phyloP scores from a whole-genome alignment of 2,329 filamentous ascomycete species.

The Colletotrichum agaves region DNA sequence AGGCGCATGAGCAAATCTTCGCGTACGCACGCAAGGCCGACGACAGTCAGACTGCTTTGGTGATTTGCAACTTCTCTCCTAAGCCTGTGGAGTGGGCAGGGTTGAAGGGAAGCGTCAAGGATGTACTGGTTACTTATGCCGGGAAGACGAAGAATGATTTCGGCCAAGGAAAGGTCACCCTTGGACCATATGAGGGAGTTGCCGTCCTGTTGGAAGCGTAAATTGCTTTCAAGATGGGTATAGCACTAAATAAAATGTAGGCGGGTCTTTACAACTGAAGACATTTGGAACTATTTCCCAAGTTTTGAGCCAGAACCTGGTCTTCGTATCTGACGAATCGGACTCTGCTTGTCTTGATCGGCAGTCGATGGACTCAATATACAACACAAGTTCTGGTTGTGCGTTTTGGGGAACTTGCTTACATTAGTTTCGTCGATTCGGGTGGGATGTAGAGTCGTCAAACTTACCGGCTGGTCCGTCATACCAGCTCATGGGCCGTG shows the following conservation, averaged over 20 bases:
- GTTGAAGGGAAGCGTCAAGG: constrained; percentile 42
- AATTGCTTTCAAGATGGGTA: background rate
- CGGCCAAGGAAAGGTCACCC: constrained; percentile 41
- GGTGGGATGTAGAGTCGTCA: no score
- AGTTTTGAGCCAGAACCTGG: no score
- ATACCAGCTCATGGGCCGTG: no score
- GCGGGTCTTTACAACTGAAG: no score
- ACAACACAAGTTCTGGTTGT: no score
- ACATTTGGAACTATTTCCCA: no score
- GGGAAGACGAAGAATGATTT: constrained; percentile 46
- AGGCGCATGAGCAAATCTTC: constrained; percentile 49
- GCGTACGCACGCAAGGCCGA: constrained; percentile 50
- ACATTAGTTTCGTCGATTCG: no score
- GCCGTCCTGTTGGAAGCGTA: constrained; percentile 45
- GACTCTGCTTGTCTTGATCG: no score
- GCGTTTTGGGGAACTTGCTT: no score
- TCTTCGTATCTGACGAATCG: no score
- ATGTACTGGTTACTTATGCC: constrained; percentile 49
- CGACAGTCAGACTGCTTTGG: constrained; percentile 47
- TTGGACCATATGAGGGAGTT: constrained; percentile 52
- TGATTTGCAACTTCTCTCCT: constrained; percentile 53
- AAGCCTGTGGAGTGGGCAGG: constrained; percentile 46
- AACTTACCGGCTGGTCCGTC: no score
- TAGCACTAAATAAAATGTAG: background rate
- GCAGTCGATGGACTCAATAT: no score